A percentile compares a stretch with the other conserved stretches of the same genome.
Conservation (phyloP, 768 basidiomycete species). For the Suillus discolor region DNA sequence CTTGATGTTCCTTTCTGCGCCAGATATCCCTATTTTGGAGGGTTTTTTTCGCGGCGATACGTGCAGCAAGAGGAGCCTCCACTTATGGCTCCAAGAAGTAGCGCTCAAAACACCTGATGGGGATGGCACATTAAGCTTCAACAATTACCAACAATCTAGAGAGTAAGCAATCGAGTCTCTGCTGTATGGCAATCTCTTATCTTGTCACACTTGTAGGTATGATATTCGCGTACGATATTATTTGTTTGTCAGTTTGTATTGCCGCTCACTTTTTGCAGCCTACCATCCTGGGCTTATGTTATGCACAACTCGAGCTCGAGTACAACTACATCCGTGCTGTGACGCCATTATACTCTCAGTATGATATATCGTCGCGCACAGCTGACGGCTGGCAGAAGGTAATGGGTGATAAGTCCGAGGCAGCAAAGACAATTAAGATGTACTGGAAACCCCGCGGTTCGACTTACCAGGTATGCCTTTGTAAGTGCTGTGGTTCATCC, state of each 20-base stretch:
- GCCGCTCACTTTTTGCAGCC: conserved; percentile 24
- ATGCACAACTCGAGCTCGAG: conserved; percentile 51
- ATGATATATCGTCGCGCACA: conserved; percentile 37
- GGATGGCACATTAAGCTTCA: conserved; percentile 44
- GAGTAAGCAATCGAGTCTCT: conserved; percentile 27
- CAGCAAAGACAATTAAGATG: conserved; percentile 34
- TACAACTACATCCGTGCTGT: conserved; percentile 44
- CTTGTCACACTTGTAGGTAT: conserved; percentile 27
- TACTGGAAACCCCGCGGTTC: conserved; percentile 31
- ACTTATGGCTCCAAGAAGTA: conserved; percentile 45
- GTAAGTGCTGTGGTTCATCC: not conserved
- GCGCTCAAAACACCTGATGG: conserved; percentile 34
- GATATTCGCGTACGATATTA: conserved; percentile 39
- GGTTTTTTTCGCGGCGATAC: conserved; percentile 53
- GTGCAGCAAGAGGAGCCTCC: conserved; percentile 38
- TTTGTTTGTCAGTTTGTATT: not conserved
- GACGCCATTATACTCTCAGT: conserved; percentile 48
- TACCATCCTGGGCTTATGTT: conserved; percentile 46
- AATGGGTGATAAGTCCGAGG: conserved; percentile 30
- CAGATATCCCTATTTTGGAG: conserved; percentile 49
- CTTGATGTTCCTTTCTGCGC: conserved; percentile 44
- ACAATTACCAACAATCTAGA: conserved; percentile 42
- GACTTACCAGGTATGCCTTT: conserved; percentile 21
- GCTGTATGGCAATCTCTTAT: not conserved
- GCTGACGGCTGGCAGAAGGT: conserved; percentile 31